phyloP scores from a whole-genome alignment of 2,329 filamentous ascomycete species.

The Thelonectria olida region DNA sequence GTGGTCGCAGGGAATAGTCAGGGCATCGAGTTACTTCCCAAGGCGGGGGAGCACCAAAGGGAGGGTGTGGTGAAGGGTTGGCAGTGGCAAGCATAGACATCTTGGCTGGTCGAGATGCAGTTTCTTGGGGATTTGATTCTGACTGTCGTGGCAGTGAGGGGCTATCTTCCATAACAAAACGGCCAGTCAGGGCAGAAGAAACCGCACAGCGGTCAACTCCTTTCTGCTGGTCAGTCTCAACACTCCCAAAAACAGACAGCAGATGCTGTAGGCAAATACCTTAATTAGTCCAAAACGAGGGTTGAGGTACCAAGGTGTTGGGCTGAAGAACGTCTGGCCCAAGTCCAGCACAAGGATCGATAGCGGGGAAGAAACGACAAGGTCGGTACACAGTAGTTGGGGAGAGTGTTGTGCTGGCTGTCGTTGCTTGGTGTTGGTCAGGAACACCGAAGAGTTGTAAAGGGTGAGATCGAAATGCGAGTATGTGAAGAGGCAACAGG shows the following conservation, averaged over 20 bases:
- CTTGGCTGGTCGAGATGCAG: conserved; percentile 43
- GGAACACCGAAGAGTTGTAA: conserved; percentile 11
- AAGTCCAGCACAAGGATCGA: neutral
- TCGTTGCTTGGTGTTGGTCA: neutral
- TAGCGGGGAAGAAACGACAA: neutral
- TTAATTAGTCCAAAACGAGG: conserved; percentile 24
- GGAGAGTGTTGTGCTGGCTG: neutral
- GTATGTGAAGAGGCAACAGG: conserved; percentile 9
- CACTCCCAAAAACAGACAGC: neutral
- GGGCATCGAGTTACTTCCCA: conserved; percentile 50
- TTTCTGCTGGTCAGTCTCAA: conserved; percentile 22
- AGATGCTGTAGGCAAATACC: conserved; percentile 14
- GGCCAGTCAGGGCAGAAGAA: conserved; percentile 26
- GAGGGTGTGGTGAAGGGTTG: conserved; percentile 51
- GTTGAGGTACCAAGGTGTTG: neutral
- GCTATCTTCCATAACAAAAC: conserved; percentile 54
- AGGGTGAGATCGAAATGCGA: conserved; percentile 17
- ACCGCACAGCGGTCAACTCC: conserved; percentile 32
- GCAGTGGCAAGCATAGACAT: conserved; percentile 63
- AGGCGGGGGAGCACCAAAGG: conserved; percentile 50
- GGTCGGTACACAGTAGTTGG: neutral
- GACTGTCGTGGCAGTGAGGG: conserved; percentile 43
- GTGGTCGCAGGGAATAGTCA: conserved; percentile 47
- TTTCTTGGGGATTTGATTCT: conserved; percentile 39
- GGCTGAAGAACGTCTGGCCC: neutral